These are phyloP conservation scores for Dothistroma septosporum DNA, from an alignment of 2,329 filamentous ascomycete genomes.

Conservation along the genomic window DNA sequence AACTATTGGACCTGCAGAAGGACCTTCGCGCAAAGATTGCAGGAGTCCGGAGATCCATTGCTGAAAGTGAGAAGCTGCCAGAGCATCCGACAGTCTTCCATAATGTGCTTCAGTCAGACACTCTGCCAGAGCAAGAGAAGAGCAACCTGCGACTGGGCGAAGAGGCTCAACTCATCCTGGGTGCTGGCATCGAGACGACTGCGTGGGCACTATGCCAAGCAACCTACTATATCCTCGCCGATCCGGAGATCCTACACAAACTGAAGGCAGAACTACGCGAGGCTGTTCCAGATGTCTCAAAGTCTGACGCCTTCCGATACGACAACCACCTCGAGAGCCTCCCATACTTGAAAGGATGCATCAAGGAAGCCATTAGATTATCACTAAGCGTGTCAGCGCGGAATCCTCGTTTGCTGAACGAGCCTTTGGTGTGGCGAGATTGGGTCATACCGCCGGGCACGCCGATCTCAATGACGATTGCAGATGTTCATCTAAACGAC, in stretches of 20 bases:
- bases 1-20: conserved; percentile 14
- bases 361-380: conserved; percentile 22
- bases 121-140: conserved; percentile 22
- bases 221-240: conserved; percentile 22
- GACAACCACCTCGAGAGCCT: conserved; percentile 18
- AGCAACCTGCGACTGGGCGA: conserved; percentile 20
- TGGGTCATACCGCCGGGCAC: conserved; percentile 26
- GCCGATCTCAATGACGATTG: conserved; percentile 32
- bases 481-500: conserved; percentile 33
- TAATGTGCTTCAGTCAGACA: conserved; percentile 17
- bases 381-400: conserved; percentile 19
- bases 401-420: conserved; percentile 18
- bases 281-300: conserved; percentile 15
- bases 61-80: conserved; percentile 11
- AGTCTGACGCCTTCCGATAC: conserved; percentile 11
- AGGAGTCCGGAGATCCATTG: conserved; percentile 1
- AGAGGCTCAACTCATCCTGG: conserved; percentile 26
- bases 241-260: conserved; percentile 15
- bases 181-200: conserved; percentile 24
- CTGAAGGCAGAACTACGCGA: conserved; percentile 27
- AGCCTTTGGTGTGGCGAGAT: conserved; percentile 16
- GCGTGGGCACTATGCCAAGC: conserved; percentile 19
- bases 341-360: conserved; percentile 22
- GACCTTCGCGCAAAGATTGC: conserved; percentile 17
- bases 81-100: conserved; percentile 25